Evolutionary conservation across 768 basidiomycete species (phyloP).

Genomic region (Agaricus subrufescens): DNA sequence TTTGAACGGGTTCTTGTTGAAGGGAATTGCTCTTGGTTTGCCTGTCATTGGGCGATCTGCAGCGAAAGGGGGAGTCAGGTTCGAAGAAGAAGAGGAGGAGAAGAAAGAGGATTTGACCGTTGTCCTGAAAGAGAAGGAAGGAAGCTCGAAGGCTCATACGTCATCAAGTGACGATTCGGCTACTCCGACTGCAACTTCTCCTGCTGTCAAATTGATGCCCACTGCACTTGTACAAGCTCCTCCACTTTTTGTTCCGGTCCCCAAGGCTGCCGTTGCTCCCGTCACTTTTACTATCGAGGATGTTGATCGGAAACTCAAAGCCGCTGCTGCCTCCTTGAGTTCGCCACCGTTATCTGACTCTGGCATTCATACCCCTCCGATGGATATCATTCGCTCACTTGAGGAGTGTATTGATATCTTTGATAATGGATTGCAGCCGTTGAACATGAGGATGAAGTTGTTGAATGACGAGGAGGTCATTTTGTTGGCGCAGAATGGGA

Average conservation of each 20-base stretch:
- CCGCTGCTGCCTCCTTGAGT: constrained; percentile 11
- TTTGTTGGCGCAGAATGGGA: constrained; percentile 81
- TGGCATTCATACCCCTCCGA: neutral
- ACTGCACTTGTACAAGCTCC: neutral
- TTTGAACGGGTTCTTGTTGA: constrained; percentile 90
- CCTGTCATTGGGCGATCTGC: constrained; percentile 19
- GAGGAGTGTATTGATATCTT: constrained; percentile 80
- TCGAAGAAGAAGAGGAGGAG: constrained; percentile 24
- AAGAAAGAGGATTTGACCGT: neutral
- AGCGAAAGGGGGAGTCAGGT: constrained; percentile 21
- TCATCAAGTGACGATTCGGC: neutral
- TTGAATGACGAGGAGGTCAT: constrained; percentile 93
- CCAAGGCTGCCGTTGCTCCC: constrained; percentile 4
- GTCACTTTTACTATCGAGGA: constrained; percentile 47
- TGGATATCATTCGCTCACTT: constrained; percentile 43
- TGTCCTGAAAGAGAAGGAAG: constrained; percentile 1
- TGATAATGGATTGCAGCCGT: constrained; percentile 64
- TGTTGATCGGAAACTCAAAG: constrained; percentile 46
- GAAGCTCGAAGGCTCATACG: neutral
- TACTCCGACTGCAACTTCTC: neutral
- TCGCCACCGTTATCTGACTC: constrained; percentile 8
- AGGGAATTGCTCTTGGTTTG: constrained; percentile 67
- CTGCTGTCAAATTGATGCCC: neutral
- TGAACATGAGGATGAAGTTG: constrained; percentile 48
- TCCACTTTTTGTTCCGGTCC: neutral